Evolutionary conservation across 2,329 filamentous ascomycete genomes (phyloP).

Genomic region (Penicillium hordei): DNA sequence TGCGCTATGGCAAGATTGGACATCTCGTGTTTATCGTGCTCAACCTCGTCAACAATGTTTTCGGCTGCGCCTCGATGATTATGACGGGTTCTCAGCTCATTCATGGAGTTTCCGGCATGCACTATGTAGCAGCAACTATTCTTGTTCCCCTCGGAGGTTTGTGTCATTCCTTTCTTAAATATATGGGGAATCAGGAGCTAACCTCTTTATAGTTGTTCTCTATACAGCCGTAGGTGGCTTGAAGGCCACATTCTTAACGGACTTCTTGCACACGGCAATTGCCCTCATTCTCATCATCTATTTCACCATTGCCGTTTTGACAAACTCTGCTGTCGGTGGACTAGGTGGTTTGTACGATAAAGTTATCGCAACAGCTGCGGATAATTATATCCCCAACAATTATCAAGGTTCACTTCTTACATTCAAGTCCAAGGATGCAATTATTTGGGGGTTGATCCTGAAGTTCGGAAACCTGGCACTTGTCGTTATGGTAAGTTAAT

Average conservation of each 20-base stretch:
- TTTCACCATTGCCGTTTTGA: conserved; percentile 49
- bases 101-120: conserved; percentile 50
- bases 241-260: conserved; percentile 52
- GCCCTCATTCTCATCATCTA: conserved; percentile 51
- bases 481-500: conserved; percentile 47
- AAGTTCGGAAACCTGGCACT: conserved; percentile 53
- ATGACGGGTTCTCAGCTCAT: conserved; percentile 48
- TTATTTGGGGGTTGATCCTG: conserved; percentile 49
- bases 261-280: conserved; percentile 51
- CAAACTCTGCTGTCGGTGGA: conserved; percentile 45
- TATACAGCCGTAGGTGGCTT: conserved; percentile 52
- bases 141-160: conserved; percentile 49
- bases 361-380: conserved; percentile 43
- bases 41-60: conserved; percentile 47
- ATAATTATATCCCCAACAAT: conserved; percentile 48
- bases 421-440: conserved; percentile 48
- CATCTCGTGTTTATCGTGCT: conserved; percentile 46
- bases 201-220: conserved; percentile 40
- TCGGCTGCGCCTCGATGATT: conserved; percentile 50
- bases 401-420: conserved; percentile 51
- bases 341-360: conserved; percentile 49
- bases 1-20: conserved; percentile 48
- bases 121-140: conserved; percentile 49
- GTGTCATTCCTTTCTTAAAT: conserved; percentile 2
- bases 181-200: neutral